Evolutionary conservation across 192 early-diverging fungal genomes (phyloP).

Genomic region (Coemansia sp.): DNA sequence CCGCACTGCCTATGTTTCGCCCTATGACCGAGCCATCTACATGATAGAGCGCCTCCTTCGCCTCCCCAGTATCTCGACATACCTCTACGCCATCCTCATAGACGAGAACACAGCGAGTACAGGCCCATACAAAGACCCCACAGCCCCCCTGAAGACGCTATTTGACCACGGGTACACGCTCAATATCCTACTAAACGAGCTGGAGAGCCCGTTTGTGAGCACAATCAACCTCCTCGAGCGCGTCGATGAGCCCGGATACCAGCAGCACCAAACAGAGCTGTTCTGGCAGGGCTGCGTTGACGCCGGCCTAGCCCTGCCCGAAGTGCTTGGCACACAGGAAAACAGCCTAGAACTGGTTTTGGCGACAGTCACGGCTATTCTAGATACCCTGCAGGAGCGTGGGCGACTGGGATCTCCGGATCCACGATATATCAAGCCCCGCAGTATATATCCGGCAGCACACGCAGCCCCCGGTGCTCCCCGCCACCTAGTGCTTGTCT

Average conservation of each 20-base stretch:
- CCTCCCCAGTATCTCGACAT: conserved; percentile 32
- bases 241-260: conserved; percentile 13
- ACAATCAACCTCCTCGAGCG: conserved; percentile 43
- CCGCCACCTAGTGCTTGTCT: conserved; percentile 23
- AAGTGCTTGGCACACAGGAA: neutral
- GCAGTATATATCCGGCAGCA: conserved; percentile 36
- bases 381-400: conserved; percentile 35
- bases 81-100: conserved; percentile 41
- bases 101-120: conserved; percentile 29
- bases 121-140: conserved; percentile 22
- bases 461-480: conserved; percentile 13
- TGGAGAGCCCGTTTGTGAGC: conserved; percentile 50
- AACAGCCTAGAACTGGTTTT: conserved; percentile 27
- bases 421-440: conserved; percentile 31
- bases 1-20: conserved; percentile 42
- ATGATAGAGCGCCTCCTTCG: conserved; percentile 44
- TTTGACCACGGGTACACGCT: conserved; percentile 48
- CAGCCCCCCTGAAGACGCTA: conserved; percentile 28
- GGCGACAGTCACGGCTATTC: conserved; percentile 19
- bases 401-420: conserved; percentile 21
- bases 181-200: conserved; percentile 50
- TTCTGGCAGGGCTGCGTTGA: conserved; percentile 47
- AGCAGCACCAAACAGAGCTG: conserved; percentile 29
- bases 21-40: conserved; percentile 34
- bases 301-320: conserved; percentile 21